Evolutionary conservation across 2,329 filamentous ascomycete genomes (phyloP).

Genomic region (Penicillium glabrum): DNA sequence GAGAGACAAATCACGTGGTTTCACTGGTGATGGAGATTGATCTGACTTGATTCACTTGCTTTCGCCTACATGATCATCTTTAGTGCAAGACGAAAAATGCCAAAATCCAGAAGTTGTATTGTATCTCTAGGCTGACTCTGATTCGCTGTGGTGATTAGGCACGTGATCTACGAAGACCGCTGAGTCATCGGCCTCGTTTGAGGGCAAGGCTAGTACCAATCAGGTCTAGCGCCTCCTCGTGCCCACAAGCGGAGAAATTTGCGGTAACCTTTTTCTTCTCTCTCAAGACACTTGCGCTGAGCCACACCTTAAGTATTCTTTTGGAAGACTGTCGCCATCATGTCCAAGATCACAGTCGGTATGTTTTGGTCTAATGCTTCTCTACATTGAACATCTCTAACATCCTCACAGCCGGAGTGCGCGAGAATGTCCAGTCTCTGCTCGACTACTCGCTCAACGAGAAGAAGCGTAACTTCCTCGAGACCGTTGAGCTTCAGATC

Average conservation of each 20-base stretch:
- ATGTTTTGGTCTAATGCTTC: slow-evolving; percentile 24
- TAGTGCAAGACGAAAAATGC: neutral
- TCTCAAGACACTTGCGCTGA: slow-evolving; percentile 45
- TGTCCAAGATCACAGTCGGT: slow-evolving; percentile 62
- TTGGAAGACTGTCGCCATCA: slow-evolving; percentile 76
- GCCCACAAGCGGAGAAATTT: slow-evolving; percentile 44
- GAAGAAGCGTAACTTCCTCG: slow-evolving; percentile 98
- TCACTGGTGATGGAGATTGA: slow-evolving; percentile 5
- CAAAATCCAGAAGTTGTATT: neutral
- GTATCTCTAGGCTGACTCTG: neutral
- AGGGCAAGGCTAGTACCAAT: slow-evolving; percentile 30
- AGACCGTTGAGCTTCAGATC: slow-evolving; percentile 82
- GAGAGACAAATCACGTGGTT: neutral
- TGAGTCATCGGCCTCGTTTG: slow-evolving; percentile 16
- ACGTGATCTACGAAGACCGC: neutral
- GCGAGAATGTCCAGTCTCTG: slow-evolving; percentile 88
- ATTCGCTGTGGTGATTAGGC: neutral
- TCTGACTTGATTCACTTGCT: neutral
- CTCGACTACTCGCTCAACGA: slow-evolving; percentile 92
- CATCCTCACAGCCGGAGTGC: slow-evolving; percentile 73
- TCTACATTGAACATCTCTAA: slow-evolving; percentile 10
- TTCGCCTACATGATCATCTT: neutral
- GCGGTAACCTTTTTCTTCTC: slow-evolving; percentile 27
- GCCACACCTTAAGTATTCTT: slow-evolving; percentile 80
- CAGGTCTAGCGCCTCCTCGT: slow-evolving; percentile 25